A percentile compares a stretch with the other conserved stretches of the same genome.
Conservation (phyloP, 306 rosid species). For the Argentina anserina region DNA sequence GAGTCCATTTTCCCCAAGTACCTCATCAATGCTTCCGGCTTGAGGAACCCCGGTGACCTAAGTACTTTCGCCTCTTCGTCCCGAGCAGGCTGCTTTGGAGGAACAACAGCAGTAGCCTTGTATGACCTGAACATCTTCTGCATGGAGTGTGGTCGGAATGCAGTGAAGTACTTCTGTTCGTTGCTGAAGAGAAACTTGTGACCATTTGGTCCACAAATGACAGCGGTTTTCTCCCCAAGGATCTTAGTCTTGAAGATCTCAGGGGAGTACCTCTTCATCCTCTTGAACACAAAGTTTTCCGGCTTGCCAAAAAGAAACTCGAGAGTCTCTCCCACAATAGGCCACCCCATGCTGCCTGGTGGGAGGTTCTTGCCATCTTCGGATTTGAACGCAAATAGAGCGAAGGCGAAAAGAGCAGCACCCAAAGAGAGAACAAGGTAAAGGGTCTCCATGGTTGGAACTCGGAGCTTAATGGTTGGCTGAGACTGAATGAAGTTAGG, state of each 20-base stretch:
- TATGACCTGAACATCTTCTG: constrained; percentile 33
- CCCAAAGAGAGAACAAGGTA: constrained; percentile 9
- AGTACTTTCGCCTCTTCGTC: constrained; percentile 30
- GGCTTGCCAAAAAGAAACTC: constrained; percentile 46
- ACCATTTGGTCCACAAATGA: constrained; percentile 52
- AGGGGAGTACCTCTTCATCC: constrained; percentile 40
- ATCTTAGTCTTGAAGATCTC: constrained; percentile 53
- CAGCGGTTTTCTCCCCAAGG: constrained; percentile 56
- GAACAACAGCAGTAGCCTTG: constrained; percentile 12
- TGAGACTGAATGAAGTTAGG: neutral
- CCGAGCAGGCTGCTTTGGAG: neutral
- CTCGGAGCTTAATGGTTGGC: neutral
- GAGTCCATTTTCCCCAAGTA: constrained; percentile 53
- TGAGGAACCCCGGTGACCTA: constrained; percentile 45
- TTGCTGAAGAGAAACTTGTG: constrained; percentile 53
- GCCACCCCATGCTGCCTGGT: constrained; percentile 65
- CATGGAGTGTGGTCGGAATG: constrained; percentile 35
- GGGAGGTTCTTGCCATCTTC: constrained; percentile 35
- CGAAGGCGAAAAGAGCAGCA: constrained; percentile 1
- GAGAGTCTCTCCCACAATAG: constrained; percentile 48
- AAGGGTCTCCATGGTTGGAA: constrained; percentile 20
- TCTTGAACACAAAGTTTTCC: constrained; percentile 39
- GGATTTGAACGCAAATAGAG: constrained; percentile 7
- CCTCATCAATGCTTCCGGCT: constrained; percentile 52
- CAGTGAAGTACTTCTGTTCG: constrained; percentile 54